phyloP scores from a whole-genome alignment of 2,329 filamentous ascomycete species.

The Colletotrichum euphorbiae region DNA sequence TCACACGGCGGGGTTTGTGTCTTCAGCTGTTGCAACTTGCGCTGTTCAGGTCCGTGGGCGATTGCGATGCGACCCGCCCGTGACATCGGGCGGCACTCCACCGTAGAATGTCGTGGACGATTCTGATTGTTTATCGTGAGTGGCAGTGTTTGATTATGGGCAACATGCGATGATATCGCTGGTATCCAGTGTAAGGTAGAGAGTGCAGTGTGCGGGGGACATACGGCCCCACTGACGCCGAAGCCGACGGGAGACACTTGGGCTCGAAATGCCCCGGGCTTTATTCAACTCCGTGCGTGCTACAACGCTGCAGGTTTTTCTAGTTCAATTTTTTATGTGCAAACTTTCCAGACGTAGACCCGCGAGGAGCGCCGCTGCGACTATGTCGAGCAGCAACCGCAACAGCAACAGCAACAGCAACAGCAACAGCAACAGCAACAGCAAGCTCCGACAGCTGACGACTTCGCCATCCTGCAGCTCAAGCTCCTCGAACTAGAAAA shows the following conservation, averaged over 20 bases:
- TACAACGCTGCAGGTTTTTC: too few relatives aligned
- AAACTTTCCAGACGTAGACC: too few relatives aligned
- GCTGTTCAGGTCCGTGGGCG: neutral
- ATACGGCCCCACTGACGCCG: conserved; percentile 10
- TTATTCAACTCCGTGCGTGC: too few relatives aligned
- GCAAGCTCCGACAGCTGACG: conserved; percentile 51
- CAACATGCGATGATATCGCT: neutral
- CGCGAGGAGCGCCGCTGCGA: too few relatives aligned
- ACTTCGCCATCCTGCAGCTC: conserved; percentile 52
- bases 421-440: too few relatives aligned
- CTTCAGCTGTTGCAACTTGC: neutral
- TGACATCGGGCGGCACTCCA: neutral
- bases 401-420: too few relatives aligned
- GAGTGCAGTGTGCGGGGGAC: neutral
- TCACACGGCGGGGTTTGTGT: neutral
- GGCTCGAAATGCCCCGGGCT: neutral
- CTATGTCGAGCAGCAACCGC: too few relatives aligned
- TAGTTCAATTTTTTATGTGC: too few relatives aligned
- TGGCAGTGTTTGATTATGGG: too few relatives aligned
- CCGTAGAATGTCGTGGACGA: neutral
- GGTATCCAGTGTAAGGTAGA: neutral
- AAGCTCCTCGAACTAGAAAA: conserved; percentile 54
- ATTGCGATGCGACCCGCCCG: neutral
- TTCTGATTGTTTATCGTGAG: neutral
- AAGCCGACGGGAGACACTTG: neutral